Base-by-base conservation (phyloP, 768 basidiomycete genomes). In the Termitomyces sp. region DNA sequence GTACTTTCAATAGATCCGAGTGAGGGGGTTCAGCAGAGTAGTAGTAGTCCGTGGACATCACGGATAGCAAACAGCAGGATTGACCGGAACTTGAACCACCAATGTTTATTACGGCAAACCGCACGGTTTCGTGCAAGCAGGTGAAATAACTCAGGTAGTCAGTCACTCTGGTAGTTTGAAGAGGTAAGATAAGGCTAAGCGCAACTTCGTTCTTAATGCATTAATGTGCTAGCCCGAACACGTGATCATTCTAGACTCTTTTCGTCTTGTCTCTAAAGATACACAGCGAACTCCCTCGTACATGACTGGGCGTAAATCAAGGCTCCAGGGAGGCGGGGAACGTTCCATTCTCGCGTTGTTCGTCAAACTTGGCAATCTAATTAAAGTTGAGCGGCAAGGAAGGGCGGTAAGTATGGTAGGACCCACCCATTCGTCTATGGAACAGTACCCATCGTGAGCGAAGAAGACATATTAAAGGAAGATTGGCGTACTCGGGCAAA, bases 301-400 rank as follows among this genome's bases (percentile, higher is more conserved):
- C 50, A 51, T 49, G 56, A 58, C 24, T 36, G 20, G 28, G 42
- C 54, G 13, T 24, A 24, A 32, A 58, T 75, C 69, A 82, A 60
- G 81, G 81, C 70, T 96, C 93, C 69, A 97, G 78, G 13, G 92
- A 93, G 12, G 92, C 91, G 38, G 94, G 92, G 87, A 97, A 97
- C 22, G 90, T 91, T 61, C 92, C 94, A 66, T 76, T 88, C 74
- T 98, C 95, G 73, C 96, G 87, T 77, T 98, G 94, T 59, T 96
- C 96, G 72, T 99, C 96, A 80, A 90, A 98, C 79, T 89, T 93
- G 69, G 79, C 71, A 73, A 90, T 87, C 96, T 94, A 32, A 24
- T 20, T 0, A 22, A 20, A 16, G n/a, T 9, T 52, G 24, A 60
- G 71, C 16, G 48, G 58, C 55, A 61, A 61, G 15, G 56, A 63